phyloP scores from a whole-genome alignment of 352 stramenopile species.

The Globisporangium middletonii region DNA sequence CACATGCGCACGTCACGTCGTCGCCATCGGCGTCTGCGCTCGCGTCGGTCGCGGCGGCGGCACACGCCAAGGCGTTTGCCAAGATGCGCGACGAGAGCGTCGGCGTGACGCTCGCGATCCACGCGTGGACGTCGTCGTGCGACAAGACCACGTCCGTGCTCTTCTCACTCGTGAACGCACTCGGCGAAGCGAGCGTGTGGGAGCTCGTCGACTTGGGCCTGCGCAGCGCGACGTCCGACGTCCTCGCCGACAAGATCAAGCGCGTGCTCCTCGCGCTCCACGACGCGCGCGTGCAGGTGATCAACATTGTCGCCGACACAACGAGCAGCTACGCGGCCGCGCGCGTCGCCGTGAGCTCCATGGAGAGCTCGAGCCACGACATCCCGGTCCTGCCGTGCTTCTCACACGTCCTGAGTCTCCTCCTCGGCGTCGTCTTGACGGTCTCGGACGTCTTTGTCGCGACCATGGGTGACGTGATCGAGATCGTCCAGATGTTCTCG shows the following conservation, averaged over 20 bases:
- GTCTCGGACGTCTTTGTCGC: constrained; percentile 35
- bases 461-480: constrained; percentile 63
- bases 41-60: constrained; percentile 13
- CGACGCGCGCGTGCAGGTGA: constrained; percentile 45
- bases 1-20: constrained; percentile 21
- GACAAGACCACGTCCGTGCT: constrained; percentile 46
- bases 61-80: constrained; percentile 44
- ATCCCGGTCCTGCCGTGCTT: constrained; percentile 64
- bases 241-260: constrained; percentile 51
- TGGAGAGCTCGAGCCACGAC: constrained; percentile 27
- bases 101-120: constrained; percentile 63
- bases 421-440: constrained; percentile 59
- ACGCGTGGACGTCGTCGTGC: constrained; percentile 47
- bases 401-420: constrained; percentile 38
- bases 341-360: constrained; percentile 32
- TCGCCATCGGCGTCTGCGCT: constrained; percentile 19
- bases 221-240: constrained; percentile 29
- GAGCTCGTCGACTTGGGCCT: constrained; percentile 53
- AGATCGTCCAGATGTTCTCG: constrained; percentile 58
- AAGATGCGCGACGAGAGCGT: constrained; percentile 55
- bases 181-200: constrained; percentile 51
- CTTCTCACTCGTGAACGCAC: constrained; percentile 63
- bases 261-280: constrained; percentile 29
- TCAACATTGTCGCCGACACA: constrained; percentile 66
- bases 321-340: constrained; percentile 31